These are phyloP conservation scores for Juglanconis oblonga DNA, from an alignment of 2,329 filamentous ascomycete species.

Conservation along the genomic window DNA sequence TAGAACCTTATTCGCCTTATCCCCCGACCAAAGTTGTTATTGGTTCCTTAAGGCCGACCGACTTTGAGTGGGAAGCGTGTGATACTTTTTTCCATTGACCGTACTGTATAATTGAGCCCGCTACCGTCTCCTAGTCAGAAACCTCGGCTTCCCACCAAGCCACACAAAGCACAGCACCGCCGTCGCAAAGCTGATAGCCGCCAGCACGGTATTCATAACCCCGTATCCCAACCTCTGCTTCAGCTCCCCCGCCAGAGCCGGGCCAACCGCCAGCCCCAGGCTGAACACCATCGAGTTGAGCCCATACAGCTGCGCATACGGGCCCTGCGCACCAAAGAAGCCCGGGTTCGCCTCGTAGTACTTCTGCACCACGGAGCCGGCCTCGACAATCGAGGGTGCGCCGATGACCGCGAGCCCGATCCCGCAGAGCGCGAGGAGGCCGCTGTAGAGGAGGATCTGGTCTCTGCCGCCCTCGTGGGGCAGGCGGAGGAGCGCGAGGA, in stretches of 20 bases:
- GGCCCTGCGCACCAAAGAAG: slow-evolving; percentile 53
- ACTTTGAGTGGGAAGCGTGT: background rate
- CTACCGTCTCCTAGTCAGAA: slow-evolving; percentile 26
- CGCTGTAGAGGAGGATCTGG: slow-evolving; percentile 10
- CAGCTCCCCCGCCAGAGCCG: slow-evolving; percentile 51
- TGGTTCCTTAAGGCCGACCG: too few relatives aligned
- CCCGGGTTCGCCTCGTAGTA: slow-evolving; percentile 54
- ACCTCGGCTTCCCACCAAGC: slow-evolving; percentile 40
- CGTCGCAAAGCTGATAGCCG: slow-evolving; percentile 40
- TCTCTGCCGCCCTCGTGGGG: slow-evolving; percentile 8
- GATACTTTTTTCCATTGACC: background rate
- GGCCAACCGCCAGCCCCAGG: slow-evolving; percentile 57
- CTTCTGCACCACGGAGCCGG: slow-evolving; percentile 50
- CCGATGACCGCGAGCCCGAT: slow-evolving; percentile 52
- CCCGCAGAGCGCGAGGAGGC: slow-evolving; percentile 30
- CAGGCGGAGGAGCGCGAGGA: slow-evolving; percentile 11
- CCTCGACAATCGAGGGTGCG: slow-evolving; percentile 54
- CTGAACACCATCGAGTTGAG: slow-evolving; percentile 63
- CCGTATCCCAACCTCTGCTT: slow-evolving; percentile 53
- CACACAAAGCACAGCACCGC: slow-evolving; percentile 41
- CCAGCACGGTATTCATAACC: slow-evolving; percentile 54
- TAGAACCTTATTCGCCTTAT: too few relatives aligned
- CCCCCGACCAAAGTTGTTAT: too few relatives aligned
- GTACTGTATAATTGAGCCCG: background rate
- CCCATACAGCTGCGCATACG: slow-evolving; percentile 65